A percentile compares a stretch with the other conserved stretches of the same genome.
Conservation (phyloP, 345 rosid genomes). For the Arabidopsis suecica region DNA sequence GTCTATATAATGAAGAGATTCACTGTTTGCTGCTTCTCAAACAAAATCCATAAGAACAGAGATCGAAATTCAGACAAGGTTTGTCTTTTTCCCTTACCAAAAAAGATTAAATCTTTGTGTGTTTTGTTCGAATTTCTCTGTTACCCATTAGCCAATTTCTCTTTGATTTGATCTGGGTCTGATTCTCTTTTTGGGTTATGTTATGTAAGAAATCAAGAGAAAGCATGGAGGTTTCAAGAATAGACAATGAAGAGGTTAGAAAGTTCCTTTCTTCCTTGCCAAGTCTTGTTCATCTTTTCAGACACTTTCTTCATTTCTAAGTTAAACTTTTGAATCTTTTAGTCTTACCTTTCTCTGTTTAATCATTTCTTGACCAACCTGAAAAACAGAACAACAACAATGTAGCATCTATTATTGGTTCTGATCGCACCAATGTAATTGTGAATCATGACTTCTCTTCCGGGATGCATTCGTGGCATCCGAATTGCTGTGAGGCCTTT, state of each 20-base stretch:
- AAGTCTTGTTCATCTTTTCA: slow-evolving; percentile 32
- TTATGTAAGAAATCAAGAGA: slow-evolving; percentile 35
- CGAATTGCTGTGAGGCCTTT: slow-evolving; percentile 76
- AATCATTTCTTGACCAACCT: slow-evolving; percentile 3
- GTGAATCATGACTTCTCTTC: slow-evolving; percentile 74
- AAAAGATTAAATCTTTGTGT: slow-evolving; percentile 10
- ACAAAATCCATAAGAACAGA: slow-evolving; percentile 21
- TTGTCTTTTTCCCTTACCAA: background rate
- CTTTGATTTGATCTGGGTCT: slow-evolving; percentile 33
- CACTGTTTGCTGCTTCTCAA: slow-evolving; percentile 38
- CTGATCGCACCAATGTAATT: slow-evolving; percentile 61
- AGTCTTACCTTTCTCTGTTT: slow-evolving; percentile 15
- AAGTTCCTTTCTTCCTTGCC: slow-evolving; percentile 34
- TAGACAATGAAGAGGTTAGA: slow-evolving; percentile 34
- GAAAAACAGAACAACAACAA: slow-evolving; percentile 42
- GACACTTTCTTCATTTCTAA: slow-evolving; percentile 26
- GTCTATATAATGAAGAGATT: slow-evolving; percentile 46
- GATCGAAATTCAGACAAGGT: slow-evolving; percentile 35
- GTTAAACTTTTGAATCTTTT: slow-evolving; percentile 14
- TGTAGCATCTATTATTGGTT: slow-evolving; percentile 52
- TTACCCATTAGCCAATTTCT: slow-evolving; percentile 8
- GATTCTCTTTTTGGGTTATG: slow-evolving; percentile 19
- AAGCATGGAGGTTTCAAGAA: slow-evolving; percentile 43
- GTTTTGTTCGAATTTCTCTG: background rate
- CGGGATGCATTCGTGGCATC: slow-evolving; percentile 77